Evolutionary conservation across 805 yeast species (phyloP), one percentile per base, ranked within the genome.

Genomic region (Yamadazyma laniorum): DNA sequence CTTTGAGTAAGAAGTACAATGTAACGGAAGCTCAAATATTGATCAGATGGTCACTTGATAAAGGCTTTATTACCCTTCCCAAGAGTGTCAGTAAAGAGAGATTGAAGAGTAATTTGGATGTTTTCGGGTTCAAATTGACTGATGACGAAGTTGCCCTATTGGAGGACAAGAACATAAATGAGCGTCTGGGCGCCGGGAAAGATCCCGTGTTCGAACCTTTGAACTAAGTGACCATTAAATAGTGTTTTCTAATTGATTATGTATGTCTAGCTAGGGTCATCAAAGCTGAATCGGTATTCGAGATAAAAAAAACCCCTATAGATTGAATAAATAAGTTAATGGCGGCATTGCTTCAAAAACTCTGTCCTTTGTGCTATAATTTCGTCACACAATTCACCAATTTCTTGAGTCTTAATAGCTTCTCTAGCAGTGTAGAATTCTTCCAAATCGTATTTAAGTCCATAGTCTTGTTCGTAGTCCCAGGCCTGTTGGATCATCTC

Each of bases 401-500:
- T 80, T 59, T 85, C 95, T 28, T 68, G 67, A 18, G 93, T 78
- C 55, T 84, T 83, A 47, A 91, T 80, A 26, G 76, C 65, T 2
- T 63, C 48, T 42, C 80, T 65, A 3, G 93, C 82, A 17, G 64
- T 50, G 65, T 79, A 80, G 54, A 91, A 90, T 50, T 86, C 89
- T 34, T 72, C 67, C 43, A 91, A 70, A 50, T 78, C 80, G 44
- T 75, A 75, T 35, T 59, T 61, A 30, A 79, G 75, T 8, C 79
- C 73, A 49, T 70, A 75, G 47, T 69, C 67, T 50, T 79, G 81
- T 65, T 88, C 96, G 56, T 90, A 91, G 60, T 89, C 86, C 73
- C 79, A 79, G 27, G 90, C 82, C 65, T 86, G 87, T 48, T 84
- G 74, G 47, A 85, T 69, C 77, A 89, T 77, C 63, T 89, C 97